These are phyloP conservation scores for Nakazawaea ishiwadae DNA, from an alignment of 805 yeast species.

Conservation along the genomic window DNA sequence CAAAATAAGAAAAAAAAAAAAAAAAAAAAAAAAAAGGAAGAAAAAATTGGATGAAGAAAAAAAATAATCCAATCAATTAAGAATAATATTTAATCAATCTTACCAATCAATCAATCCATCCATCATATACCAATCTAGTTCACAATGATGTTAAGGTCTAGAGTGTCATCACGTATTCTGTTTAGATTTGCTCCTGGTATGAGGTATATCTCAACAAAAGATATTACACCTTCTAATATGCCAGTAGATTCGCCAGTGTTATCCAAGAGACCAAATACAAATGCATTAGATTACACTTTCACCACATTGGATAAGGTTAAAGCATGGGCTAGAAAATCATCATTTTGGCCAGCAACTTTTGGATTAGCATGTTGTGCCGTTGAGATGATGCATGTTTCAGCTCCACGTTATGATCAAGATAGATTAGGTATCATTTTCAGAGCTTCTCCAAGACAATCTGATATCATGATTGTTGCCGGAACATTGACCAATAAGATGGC, in stretches of 20 bases:
- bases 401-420: slow-evolving; percentile 90
- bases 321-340: slow-evolving; percentile 88
- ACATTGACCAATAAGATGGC: slow-evolving; percentile 92
- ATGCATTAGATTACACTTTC: slow-evolving; percentile 72
- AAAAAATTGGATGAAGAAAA: background rate
- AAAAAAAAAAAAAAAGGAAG: background rate
- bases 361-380: slow-evolving; percentile 94
- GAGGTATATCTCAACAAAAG: slow-evolving; percentile 13
- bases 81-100: too few relatives aligned
- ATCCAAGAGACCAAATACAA: slow-evolving; percentile 53
- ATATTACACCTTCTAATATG: slow-evolving; percentile 44
- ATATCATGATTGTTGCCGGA: slow-evolving; percentile 90
- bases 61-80: background rate
- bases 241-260: slow-evolving; percentile 70
- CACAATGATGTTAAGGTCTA: background rate
- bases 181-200: background rate
- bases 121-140: background rate
- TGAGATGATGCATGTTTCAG: slow-evolving; percentile 91
- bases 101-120: too few relatives aligned
- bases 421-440: slow-evolving; percentile 89
- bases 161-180: background rate
- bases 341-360: slow-evolving; percentile 91
- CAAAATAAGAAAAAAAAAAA: background rate
- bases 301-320: slow-evolving; percentile 79
- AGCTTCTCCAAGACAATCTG: slow-evolving; percentile 91